A percentile compares a stretch with the other conserved stretches of the same genome.
phyloP scores from a whole-genome alignment of 805 yeast genomes.

The Millerago galiae region DNA sequence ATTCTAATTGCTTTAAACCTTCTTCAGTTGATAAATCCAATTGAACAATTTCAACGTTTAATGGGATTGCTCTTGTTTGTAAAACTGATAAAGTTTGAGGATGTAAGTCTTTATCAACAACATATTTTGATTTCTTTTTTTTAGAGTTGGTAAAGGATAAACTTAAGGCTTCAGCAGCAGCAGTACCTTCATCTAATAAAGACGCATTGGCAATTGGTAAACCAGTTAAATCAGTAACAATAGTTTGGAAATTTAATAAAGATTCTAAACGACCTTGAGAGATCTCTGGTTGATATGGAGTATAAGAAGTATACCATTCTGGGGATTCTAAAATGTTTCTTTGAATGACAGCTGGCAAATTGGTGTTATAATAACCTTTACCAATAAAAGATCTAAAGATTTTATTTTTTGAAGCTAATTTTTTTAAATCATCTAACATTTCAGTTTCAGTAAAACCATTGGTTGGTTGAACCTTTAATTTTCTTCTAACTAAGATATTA shows the following conservation, averaged over 20 bases:
- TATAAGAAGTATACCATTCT: conserved; percentile 97
- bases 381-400: conserved; percentile 78
- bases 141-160: conserved; percentile 62
- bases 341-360: conserved; percentile 86
- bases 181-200: conserved; percentile 91
- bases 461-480: conserved; percentile 58
- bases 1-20: conserved; percentile 30
- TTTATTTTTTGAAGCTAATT: conserved; percentile 70
- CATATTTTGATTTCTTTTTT: conserved; percentile 62
- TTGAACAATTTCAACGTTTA: conserved; percentile 57
- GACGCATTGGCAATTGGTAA: conserved; percentile 94
- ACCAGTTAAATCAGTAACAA: conserved; percentile 85
- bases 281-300: conserved; percentile 98
- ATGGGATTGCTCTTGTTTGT: conserved; percentile 68
- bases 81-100: conserved; percentile 83
- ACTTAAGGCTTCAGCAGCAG: conserved; percentile 96
- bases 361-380: conserved; percentile 89
- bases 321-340: conserved; percentile 90
- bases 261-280: conserved; percentile 95
- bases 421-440: conserved; percentile 61
- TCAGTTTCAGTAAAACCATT: conserved; percentile 78
- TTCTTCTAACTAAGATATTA: conserved; percentile 63
- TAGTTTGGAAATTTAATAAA: conserved; percentile 87
- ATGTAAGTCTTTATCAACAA: conserved; percentile 71
- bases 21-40: conserved; percentile 45